phyloP scores from a whole-genome alignment of 164 flowering plant genomes.

The Houttuynia cordata region DNA sequence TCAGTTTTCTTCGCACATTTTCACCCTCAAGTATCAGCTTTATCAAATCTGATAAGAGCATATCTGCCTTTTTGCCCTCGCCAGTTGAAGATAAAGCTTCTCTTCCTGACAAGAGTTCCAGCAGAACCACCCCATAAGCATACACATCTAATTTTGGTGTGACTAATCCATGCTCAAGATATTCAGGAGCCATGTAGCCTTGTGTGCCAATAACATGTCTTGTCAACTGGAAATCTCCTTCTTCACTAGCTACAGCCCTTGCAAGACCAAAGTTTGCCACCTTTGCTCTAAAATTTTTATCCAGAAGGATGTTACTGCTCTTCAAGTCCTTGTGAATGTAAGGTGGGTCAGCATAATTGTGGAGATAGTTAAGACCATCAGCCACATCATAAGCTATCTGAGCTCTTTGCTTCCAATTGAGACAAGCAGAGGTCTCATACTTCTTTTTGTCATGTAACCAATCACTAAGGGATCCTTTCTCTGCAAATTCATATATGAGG shows the following conservation, averaged over 20 bases:
- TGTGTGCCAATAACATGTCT: constrained; percentile 58
- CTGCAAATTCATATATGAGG: constrained; percentile 63
- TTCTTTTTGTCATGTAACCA: constrained; percentile 33
- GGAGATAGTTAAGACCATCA: constrained; percentile 61
- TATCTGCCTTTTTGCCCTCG: constrained; percentile 12
- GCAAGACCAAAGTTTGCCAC: constrained; percentile 49
- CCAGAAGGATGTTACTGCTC: constrained; percentile 48
- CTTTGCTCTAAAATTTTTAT: constrained; percentile 39
- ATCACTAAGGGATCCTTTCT: constrained; percentile 38
- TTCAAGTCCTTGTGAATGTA: constrained; percentile 59
- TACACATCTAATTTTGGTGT: constrained; percentile 65
- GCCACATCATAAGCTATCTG: constrained; percentile 56
- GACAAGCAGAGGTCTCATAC: constrained; percentile 2
- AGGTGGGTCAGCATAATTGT: constrained; percentile 39
- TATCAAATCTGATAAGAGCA: constrained; percentile 21
- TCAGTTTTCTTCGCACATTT: constrained; percentile 45
- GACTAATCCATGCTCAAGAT: constrained; percentile 47
- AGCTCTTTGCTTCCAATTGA: constrained; percentile 57
- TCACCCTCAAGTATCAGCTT: constrained; percentile 36
- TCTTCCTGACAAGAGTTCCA: constrained; percentile 64
- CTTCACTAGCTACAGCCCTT: constrained; percentile 15
- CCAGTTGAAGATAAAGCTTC: constrained; percentile 21
- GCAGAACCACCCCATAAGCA: constrained; percentile 51
- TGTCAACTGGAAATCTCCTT: constrained; percentile 31
- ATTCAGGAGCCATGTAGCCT: constrained; percentile 72